Evolutionary conservation across 768 basidiomycete species (phyloP).

Genomic region (Tricholoma flavovirens): DNA sequence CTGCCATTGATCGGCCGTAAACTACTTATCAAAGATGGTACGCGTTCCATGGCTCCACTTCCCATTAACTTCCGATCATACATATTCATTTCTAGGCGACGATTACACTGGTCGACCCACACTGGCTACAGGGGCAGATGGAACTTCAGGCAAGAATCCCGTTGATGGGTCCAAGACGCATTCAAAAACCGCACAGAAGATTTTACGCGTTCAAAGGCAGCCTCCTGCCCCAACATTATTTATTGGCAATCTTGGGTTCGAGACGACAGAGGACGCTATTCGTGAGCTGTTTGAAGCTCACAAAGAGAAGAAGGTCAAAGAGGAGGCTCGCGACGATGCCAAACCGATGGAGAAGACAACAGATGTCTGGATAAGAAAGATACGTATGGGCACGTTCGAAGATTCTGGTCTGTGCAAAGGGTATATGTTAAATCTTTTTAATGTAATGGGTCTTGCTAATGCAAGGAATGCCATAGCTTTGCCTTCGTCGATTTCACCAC

Average conservation of each 20-base stretch:
- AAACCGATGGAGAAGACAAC: constrained; percentile 24
- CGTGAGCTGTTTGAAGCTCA: constrained; percentile 71
- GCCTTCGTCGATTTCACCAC: constrained; percentile 90
- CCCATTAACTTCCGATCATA: background rate
- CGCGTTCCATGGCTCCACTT: constrained; percentile 15
- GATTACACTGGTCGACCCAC: constrained; percentile 69
- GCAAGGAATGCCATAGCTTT: constrained; percentile 48
- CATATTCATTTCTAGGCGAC: constrained; percentile 43
- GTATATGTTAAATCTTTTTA: constrained; percentile 39
- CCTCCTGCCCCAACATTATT: constrained; percentile 83
- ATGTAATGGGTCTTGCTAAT: background rate
- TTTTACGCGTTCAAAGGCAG: constrained; percentile 74
- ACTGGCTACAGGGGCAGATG: constrained; percentile 33
- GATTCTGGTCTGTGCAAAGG: constrained; percentile 95
- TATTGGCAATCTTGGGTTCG: constrained; percentile 89
- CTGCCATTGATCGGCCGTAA: constrained; percentile 76
- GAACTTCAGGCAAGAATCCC: constrained; percentile 20
- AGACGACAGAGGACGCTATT: constrained; percentile 76
- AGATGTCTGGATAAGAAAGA: constrained; percentile 64
- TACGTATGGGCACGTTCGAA: constrained; percentile 94
- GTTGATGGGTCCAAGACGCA: constrained; percentile 32
- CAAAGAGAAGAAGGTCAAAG: constrained; percentile 32
- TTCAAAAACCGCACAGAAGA: constrained; percentile 73
- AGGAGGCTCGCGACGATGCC: constrained; percentile 19
- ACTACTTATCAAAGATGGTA: constrained; percentile 91